These are phyloP conservation scores for Albatrellus ellisii DNA, from an alignment of 768 basidiomycete species.

Conservation along the genomic window DNA sequence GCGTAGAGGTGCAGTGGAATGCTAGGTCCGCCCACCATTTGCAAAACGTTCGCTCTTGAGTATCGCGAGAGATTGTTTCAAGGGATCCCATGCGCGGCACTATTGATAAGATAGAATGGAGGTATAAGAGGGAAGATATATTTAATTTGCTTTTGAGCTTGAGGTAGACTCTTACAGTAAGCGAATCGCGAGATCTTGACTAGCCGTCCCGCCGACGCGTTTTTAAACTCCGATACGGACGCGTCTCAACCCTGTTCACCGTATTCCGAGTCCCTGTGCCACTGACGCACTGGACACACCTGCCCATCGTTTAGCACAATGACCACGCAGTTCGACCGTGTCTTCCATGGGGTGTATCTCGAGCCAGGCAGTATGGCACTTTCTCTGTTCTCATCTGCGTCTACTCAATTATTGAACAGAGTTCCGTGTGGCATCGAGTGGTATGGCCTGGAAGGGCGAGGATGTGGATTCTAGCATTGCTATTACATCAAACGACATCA, in stretches of 20 bases:
- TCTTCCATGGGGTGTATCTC: constrained; percentile 61
- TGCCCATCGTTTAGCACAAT: constrained; percentile 22
- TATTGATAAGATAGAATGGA: no score
- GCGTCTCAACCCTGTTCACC: background rate
- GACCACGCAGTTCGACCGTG: constrained; percentile 76
- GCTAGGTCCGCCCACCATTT: constrained; percentile 50
- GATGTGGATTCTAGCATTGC: constrained; percentile 52
- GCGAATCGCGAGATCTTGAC: no score
- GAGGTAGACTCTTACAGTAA: no score
- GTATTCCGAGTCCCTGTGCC: background rate
- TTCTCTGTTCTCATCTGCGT: background rate
- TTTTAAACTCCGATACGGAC: background rate
- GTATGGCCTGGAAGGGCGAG: constrained; percentile 89
- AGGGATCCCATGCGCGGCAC: constrained; percentile 38
- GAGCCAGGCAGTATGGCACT: constrained; percentile 66
- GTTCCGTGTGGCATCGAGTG: constrained; percentile 78
- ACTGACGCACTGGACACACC: background rate
- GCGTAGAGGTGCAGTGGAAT: background rate
- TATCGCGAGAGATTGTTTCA: constrained; percentile 40
- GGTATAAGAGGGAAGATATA: no score
- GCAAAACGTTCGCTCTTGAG: constrained; percentile 61
- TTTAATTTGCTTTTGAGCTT: no score
- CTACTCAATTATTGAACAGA: constrained; percentile 28
- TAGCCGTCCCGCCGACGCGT: background rate
- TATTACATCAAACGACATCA: constrained; percentile 60